phyloP scores from a whole-genome alignment of 495 filamentous ascomycete species.

The Aspergillus coremiiformis region DNA sequence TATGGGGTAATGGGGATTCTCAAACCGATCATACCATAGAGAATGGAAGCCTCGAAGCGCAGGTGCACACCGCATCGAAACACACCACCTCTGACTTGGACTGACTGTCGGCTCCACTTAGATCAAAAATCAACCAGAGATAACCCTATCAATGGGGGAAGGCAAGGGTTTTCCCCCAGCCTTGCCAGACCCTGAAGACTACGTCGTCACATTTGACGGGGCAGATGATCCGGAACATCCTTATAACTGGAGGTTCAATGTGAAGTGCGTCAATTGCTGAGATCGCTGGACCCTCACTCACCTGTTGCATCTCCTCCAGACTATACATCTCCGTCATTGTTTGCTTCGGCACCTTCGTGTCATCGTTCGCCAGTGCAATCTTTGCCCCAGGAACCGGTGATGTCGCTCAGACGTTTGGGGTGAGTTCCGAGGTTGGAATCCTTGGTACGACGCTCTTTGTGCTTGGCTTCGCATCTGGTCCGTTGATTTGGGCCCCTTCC shows the following conservation, averaged over 20 bases:
- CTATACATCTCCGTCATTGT: conserved; percentile 24
- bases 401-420: conserved; percentile 36
- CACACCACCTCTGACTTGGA: not conserved
- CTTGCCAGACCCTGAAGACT: not conserved
- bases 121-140: not conserved
- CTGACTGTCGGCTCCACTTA: not conserved
- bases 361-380: conserved; percentile 30
- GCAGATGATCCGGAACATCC: not conserved
- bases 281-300: not conserved
- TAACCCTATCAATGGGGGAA: not conserved
- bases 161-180: not conserved
- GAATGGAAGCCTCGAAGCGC: not conserved
- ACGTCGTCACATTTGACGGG: not conserved
- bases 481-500: not conserved
- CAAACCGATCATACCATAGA: not conserved
- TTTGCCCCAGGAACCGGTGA: conserved; percentile 23
- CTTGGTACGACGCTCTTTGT: conserved; percentile 52
- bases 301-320: not conserved
- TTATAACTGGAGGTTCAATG: not conserved
- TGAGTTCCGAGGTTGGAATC: conserved; percentile 43
- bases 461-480: conserved; percentile 8
- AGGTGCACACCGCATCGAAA: not conserved
- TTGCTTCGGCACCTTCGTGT: conserved; percentile 29
- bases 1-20: not conserved
- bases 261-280: not conserved